Evolutionary conservation across 1,284 basidiomycete species (phyloP).

Genomic region (Heterobasidion occidentale): DNA sequence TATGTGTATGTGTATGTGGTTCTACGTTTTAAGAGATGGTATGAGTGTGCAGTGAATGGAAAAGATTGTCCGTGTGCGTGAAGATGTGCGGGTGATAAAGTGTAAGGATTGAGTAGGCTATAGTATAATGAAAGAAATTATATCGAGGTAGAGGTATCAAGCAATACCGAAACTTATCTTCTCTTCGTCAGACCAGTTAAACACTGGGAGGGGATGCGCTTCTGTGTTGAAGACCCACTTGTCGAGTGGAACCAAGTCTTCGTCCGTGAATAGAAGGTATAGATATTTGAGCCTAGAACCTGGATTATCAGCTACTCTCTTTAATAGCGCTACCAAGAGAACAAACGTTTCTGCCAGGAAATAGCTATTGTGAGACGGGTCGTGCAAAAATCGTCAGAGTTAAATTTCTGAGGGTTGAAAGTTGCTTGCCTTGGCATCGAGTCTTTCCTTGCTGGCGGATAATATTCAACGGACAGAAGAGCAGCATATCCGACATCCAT

Average conservation of each 20-base stretch:
- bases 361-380: slow-evolving; percentile 33
- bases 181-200: slow-evolving; percentile 46
- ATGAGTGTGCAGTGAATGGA: too few species aligned
- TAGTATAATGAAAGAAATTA: too few species aligned
- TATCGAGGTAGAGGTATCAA: neutral
- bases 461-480: slow-evolving; percentile 36
- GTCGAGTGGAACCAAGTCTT: slow-evolving; percentile 55
- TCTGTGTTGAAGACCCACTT: slow-evolving; percentile 85
- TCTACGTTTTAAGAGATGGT: too few species aligned
- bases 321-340: too few species aligned
- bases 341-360: slow-evolving; percentile 64
- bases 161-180: slow-evolving; percentile 16
- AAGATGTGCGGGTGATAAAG: too few species aligned
- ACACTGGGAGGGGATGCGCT: slow-evolving; percentile 74
- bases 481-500: slow-evolving; percentile 50
- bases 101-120: too few species aligned
- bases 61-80: too few species aligned
- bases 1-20: too few species aligned
- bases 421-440: slow-evolving; percentile 56
- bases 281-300: slow-evolving; percentile 52
- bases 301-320: too few species aligned
- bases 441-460: slow-evolving; percentile 30
- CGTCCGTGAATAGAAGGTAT: slow-evolving; percentile 52
- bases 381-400: neutral
- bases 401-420: neutral